A percentile compares a stretch with the other conserved stretches of the same genome.
These are phyloP conservation scores for Penicillium fuscoglaucum DNA, from an alignment of 2,329 filamentous ascomycete species.

Conservation along the genomic window DNA sequence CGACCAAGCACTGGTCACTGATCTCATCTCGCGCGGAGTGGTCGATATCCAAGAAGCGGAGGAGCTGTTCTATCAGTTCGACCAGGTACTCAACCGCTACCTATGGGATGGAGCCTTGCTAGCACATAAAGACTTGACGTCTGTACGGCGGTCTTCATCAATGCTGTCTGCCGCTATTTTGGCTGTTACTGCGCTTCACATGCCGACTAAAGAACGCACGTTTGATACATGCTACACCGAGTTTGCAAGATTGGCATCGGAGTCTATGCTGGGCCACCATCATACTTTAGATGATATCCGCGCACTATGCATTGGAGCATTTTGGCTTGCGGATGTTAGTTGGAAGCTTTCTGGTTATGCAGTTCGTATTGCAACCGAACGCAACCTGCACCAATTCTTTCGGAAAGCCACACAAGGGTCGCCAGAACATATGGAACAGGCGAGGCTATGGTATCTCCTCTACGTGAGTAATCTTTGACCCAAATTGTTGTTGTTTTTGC, in stretches of 20 bases:
- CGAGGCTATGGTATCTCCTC: constrained; percentile 44
- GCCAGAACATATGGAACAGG: constrained; percentile 40
- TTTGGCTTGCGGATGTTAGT: constrained; percentile 57
- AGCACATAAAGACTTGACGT: constrained; percentile 49
- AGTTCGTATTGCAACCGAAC: constrained; percentile 46
- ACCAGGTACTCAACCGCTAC: constrained; percentile 44
- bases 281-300: constrained; percentile 54
- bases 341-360: constrained; percentile 49
- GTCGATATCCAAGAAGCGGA: constrained; percentile 47
- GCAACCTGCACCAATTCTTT: constrained; percentile 46
- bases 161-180: constrained; percentile 47
- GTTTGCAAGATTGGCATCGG: constrained; percentile 54
- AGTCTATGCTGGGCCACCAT: constrained; percentile 54
- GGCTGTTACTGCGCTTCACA: constrained; percentile 53
- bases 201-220: constrained; percentile 47
- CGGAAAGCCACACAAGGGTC: constrained; percentile 42
- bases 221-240: constrained; percentile 54
- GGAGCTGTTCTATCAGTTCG: constrained; percentile 44
- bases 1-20: constrained; percentile 42
- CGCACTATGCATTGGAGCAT: constrained; percentile 56
- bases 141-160: constrained; percentile 50
- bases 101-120: constrained; percentile 48
- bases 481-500: neutral
- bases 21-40: constrained; percentile 54
- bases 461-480: constrained; percentile 36